Evolutionary conservation across 1,139 yeast species (phyloP).

Genomic region (Geotrichum carabidarum): DNA sequence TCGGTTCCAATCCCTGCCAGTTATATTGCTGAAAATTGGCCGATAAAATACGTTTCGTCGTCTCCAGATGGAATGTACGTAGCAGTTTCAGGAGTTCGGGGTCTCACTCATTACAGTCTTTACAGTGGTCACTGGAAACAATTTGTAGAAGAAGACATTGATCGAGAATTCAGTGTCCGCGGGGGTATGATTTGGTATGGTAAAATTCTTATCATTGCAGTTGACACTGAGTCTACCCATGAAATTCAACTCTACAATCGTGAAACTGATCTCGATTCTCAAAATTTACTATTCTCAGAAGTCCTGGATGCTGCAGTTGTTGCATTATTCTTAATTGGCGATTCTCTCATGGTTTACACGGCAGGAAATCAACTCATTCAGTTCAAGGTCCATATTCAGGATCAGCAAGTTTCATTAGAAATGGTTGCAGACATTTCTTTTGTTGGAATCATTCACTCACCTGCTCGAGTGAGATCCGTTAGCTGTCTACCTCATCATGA

Average conservation of each 20-base stretch:
- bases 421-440: slow-evolving; percentile 34
- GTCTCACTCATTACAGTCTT: slow-evolving; percentile 40
- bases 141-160: slow-evolving; percentile 37
- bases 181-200: slow-evolving; percentile 44
- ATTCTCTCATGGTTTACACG: slow-evolving; percentile 36
- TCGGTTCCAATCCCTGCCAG: slow-evolving; percentile 39
- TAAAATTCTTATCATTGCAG: slow-evolving; percentile 38
- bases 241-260: slow-evolving; percentile 39
- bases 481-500: slow-evolving; percentile 24
- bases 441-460: slow-evolving; percentile 35
- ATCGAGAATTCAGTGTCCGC: slow-evolving; percentile 39
- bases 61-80: slow-evolving; percentile 42
- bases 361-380: slow-evolving; percentile 33
- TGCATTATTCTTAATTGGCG: slow-evolving; percentile 30
- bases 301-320: slow-evolving; percentile 33
- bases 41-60: slow-evolving; percentile 37
- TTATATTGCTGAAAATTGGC: slow-evolving; percentile 42
- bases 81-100: slow-evolving; percentile 42
- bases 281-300: slow-evolving; percentile 27
- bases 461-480: slow-evolving; percentile 36
- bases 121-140: slow-evolving; percentile 42
- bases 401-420: slow-evolving; percentile 26
- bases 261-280: slow-evolving; percentile 35
- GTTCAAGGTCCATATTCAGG: slow-evolving; percentile 24
- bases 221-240: slow-evolving; percentile 32